Evolutionary conservation across 2,329 filamentous ascomycete genomes (phyloP).

Genomic region (Aspergillus jensenii): DNA sequence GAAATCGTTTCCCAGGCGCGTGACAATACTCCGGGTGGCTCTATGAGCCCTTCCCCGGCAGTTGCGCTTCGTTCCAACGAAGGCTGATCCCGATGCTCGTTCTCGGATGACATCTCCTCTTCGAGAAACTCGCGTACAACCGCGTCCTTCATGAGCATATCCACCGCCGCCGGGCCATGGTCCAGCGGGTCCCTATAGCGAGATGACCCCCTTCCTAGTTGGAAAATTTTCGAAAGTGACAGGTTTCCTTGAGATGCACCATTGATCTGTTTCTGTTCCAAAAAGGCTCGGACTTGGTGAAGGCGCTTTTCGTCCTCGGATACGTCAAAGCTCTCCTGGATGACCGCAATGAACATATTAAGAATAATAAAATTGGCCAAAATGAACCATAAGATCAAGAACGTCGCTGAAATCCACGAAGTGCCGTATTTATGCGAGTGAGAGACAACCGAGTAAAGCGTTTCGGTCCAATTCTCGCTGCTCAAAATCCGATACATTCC

Average conservation of each 20-base stretch:
- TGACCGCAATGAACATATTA: conserved; percentile 99
- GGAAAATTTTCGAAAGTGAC: conserved; percentile 58
- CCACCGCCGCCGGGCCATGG: conserved; percentile 86
- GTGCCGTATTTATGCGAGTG: conserved; percentile 66
- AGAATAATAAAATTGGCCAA: conserved; percentile 91
- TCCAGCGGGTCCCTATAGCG: conserved; percentile 77
- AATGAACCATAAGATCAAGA: conserved; percentile 94
- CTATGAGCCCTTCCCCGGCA: conserved; percentile 43
- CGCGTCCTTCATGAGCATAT: conserved; percentile 95
- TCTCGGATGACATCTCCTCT: conserved; percentile 50
- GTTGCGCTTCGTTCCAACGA: conserved; percentile 24
- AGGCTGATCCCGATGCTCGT: conserved; percentile 30
- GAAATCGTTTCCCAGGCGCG: conserved; percentile 62
- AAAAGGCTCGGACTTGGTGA: conserved; percentile 91
- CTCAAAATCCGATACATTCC: conserved; percentile 98
- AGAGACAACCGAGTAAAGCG: conserved; percentile 78
- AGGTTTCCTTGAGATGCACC: conserved; percentile 68
- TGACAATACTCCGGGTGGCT: conserved; percentile 59
- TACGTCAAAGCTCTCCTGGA: conserved; percentile 98
- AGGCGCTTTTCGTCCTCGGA: conserved; percentile 97
- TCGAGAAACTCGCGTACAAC: conserved; percentile 94
- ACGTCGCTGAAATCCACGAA: conserved; percentile 89
- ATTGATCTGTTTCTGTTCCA: conserved; percentile 85
- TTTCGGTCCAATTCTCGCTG: conserved; percentile 90
- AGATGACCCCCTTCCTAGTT: conserved; percentile 61